Base-by-base conservation (phyloP, 805 yeast species). In the Kodamaea kaohsiungensis region DNA sequence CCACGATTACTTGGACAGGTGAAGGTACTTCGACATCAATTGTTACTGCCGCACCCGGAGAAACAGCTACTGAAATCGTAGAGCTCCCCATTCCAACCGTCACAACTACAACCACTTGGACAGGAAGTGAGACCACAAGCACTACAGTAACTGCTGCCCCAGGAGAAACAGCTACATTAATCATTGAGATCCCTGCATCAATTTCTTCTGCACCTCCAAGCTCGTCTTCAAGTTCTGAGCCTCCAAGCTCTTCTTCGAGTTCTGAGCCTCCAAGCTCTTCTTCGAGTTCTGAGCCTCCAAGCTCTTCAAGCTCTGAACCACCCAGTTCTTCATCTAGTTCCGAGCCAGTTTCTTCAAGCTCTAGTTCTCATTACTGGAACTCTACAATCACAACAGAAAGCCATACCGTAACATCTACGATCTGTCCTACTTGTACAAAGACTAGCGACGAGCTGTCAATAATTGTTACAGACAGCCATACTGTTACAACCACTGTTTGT, bases 1-100 rank as follows among this genome's bases (percentile, higher is more conserved):
- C 27, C 39, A 13, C 25, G 51, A 19, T 9, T 7, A 15, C 53
- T 9, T 37, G 33, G 30, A 55, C 27, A 17, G 55, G 46, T 15
- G 51, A 62, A 1, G 60, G 57, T 2, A 37, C 53, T 1, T 48
- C 59, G 5, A 54, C 53, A 13, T 39, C 54, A n/a, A 61, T 61
- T 12, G 49, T 50, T n/a, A 46, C 40, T 22, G 43, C 58, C 6
- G 47, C 19, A 10, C 42, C 53, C 3, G 17, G 57, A 10, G 16
- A 2, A 13, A 56, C 43, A 17, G 60, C 43, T 16, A 54, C 63
- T 5, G 58, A 59, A 4, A 30, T 54, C 1, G 53, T 60, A 8
- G 55, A 54, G 27, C 42, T 58, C 25, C 63, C 63, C 13, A 51
- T 52, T 15, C 51, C 43, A 48, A 48, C 59, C 7, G 51, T 48